A percentile compares a stretch with the other conserved stretches of the same genome.
Evolutionary conservation across 108 stramenopile genomes (phyloP).

Genomic region (Cafeteria roenbergensis): DNA sequence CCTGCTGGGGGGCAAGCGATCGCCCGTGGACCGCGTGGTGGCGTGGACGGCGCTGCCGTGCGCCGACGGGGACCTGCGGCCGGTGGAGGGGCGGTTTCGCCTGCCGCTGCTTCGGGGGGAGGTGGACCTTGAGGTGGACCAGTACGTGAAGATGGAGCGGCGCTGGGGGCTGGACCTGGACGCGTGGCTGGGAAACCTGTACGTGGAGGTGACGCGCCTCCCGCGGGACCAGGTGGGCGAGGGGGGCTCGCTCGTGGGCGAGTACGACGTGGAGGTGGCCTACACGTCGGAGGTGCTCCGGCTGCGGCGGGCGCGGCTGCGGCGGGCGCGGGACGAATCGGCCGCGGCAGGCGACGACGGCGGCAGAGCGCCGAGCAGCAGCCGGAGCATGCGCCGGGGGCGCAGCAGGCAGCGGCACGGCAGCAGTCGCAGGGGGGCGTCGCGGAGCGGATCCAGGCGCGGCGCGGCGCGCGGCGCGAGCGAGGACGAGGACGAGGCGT

Average conservation of each 20-base stretch:
- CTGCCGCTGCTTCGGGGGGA: conserved; percentile 41
- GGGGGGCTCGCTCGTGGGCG: conserved; percentile 4
- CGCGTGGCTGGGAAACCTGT: conserved; percentile 40
- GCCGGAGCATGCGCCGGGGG: background rate
- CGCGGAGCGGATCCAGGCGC: background rate
- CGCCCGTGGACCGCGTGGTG: conserved; percentile 29
- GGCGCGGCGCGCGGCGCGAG: too few species aligned
- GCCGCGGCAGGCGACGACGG: too few species aligned
- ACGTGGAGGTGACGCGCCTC: conserved; percentile 37
- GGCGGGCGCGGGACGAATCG: background rate
- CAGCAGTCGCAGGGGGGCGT: background rate
- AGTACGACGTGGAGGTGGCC: conserved; percentile 30
- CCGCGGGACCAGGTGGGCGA: conserved; percentile 17
- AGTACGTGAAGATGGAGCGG: conserved; percentile 24
- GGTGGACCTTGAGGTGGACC: conserved; percentile 22
- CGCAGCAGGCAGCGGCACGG: background rate
- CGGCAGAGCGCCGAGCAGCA: too few species aligned
- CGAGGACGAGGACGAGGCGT: background rate
- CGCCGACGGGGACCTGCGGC: conserved; percentile 20
- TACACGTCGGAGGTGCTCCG: conserved; percentile 24
- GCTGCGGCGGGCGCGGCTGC: background rate
- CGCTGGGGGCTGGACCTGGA: conserved; percentile 22
- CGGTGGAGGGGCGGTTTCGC: conserved; percentile 22
- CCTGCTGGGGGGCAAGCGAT: conserved; percentile 14
- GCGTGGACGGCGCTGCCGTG: conserved; percentile 43